Evolutionary conservation across 257 asterid species (phyloP).

Genomic region (Paulownia fortunei): DNA sequence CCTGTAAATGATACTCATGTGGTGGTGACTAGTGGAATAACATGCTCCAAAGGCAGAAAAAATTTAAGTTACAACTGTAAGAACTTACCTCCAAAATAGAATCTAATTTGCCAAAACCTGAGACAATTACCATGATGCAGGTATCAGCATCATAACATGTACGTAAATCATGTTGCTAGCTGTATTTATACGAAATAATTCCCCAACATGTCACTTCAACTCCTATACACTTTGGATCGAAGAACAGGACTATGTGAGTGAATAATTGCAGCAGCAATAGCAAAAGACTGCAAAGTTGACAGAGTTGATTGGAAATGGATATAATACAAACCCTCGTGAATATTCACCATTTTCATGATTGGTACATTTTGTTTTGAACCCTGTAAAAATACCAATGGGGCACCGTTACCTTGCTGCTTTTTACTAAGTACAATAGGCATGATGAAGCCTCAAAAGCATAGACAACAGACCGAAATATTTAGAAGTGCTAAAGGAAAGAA

Average conservation of each 20-base stretch:
- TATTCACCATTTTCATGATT: slow-evolving; percentile 74
- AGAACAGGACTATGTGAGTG: slow-evolving; percentile 64
- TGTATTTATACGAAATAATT: slow-evolving; percentile 32
- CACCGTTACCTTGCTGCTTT: neutral
- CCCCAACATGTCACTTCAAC: slow-evolving; percentile 36
- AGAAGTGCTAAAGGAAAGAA: slow-evolving; percentile 9
- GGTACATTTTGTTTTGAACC: slow-evolving; percentile 70
- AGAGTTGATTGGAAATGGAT: slow-evolving; percentile 75
- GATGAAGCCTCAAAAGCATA: neutral
- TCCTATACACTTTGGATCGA: slow-evolving; percentile 60
- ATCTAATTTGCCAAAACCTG: neutral
- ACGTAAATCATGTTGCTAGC: neutral
- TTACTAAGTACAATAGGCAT: neutral
- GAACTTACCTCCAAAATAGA: slow-evolving; percentile 11
- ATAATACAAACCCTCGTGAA: slow-evolving; percentile 68
- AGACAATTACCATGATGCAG: slow-evolving; percentile 13
- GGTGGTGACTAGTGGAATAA: neutral
- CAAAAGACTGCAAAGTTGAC: slow-evolving; percentile 79
- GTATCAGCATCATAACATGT: slow-evolving; percentile 25
- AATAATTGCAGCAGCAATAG: slow-evolving; percentile 79
- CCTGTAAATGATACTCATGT: no score
- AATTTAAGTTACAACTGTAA: slow-evolving; percentile 6
- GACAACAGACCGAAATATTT: no score
- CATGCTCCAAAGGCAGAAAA: neutral
- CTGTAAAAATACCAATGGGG: slow-evolving; percentile 42